These are phyloP conservation scores for Trichoderma asperelloides DNA, from an alignment of 495 filamentous ascomycete species.

Conservation along the genomic window DNA sequence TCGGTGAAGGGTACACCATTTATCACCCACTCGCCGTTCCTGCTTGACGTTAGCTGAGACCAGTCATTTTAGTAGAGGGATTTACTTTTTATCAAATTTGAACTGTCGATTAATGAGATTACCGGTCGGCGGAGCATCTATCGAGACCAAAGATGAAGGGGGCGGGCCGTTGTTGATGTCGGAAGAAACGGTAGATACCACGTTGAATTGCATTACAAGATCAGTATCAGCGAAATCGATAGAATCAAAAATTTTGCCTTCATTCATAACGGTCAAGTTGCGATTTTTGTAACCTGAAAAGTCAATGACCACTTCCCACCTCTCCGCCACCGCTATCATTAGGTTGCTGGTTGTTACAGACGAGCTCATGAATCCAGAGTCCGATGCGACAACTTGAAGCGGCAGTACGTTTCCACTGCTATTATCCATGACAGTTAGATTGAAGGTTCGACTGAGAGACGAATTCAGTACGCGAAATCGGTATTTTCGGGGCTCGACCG, in stretches of 20 bases:
- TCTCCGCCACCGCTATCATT: constrained; percentile 44
- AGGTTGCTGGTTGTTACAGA: constrained; percentile 29
- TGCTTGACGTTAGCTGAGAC: not conserved
- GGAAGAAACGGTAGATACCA: constrained; percentile 21
- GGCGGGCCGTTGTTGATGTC: constrained; percentile 2
- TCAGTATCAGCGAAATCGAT: constrained; percentile 39
- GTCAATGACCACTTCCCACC: constrained; percentile 48
- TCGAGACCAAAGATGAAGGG: constrained; percentile 17
- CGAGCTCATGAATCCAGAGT: constrained; percentile 36
- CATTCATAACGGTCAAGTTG: constrained; percentile 37
- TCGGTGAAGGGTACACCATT: constrained; percentile 44
- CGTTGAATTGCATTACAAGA: constrained; percentile 46
- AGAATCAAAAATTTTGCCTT: constrained; percentile 33
- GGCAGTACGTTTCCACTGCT: constrained; percentile 21
- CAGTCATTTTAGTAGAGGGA: not conserved
- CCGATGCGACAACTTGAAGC: constrained; percentile 43
- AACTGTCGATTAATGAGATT: constrained; percentile 27
- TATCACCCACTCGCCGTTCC: constrained; percentile 30
- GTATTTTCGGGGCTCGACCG: constrained; percentile 50
- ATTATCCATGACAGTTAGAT: constrained; percentile 31
- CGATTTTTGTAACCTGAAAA: constrained; percentile 38
- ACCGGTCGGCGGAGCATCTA: constrained; percentile 26
- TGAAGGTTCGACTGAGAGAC: constrained; percentile 39
- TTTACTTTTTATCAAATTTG: constrained; percentile 20
- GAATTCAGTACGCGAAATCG: constrained; percentile 45